These are phyloP conservation scores for Pseudocercospora pini-densiflorae DNA, from an alignment of 2,329 filamentous ascomycete genomes.

Conservation along the genomic window DNA sequence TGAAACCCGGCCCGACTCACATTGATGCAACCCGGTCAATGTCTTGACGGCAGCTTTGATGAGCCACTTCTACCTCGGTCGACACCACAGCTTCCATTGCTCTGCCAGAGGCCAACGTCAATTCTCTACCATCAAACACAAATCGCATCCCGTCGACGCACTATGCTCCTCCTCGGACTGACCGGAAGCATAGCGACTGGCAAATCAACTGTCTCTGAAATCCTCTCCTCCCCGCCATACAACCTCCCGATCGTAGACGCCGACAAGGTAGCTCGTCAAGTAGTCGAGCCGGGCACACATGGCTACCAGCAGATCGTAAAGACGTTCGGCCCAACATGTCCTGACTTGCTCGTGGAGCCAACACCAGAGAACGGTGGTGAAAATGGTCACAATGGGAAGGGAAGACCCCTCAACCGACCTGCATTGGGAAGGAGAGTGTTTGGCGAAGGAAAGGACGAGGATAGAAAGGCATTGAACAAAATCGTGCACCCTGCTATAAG, in stretches of 20 bases:
- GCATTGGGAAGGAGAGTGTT: slow-evolving; percentile 87
- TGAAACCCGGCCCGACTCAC: not conserved
- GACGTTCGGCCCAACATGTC: slow-evolving; percentile 81
- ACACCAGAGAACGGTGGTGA: slow-evolving; percentile 51
- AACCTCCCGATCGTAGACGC: slow-evolving; percentile 91
- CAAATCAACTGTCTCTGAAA: slow-evolving; percentile 90
- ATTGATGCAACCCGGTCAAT: not conserved
- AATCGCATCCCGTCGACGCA: not conserved
- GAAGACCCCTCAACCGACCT: slow-evolving; percentile 79
- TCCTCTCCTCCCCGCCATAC: slow-evolving; percentile 81
- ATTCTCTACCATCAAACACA: not conserved
- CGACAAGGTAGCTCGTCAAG: slow-evolving; percentile 87
- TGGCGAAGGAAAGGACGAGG: slow-evolving; percentile 73
- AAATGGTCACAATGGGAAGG: slow-evolving; percentile 63
- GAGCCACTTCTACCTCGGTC: not conserved
- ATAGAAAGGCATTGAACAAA: slow-evolving; percentile 78
- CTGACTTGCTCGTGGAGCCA: slow-evolving; percentile 75
- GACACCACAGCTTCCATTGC: not conserved
- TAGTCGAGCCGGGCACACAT: slow-evolving; percentile 87
- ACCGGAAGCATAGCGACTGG: slow-evolving; percentile 98
- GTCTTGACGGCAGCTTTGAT: not conserved
- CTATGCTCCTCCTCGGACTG: slow-evolving; percentile 94
- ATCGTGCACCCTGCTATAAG: slow-evolving; percentile 94
- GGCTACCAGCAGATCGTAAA: slow-evolving; percentile 82
- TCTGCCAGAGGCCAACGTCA: too few relatives aligned